Evolutionary conservation across 2,329 filamentous ascomycete species (phyloP).

Genomic region (Pseudogymnoascus sp.): DNA sequence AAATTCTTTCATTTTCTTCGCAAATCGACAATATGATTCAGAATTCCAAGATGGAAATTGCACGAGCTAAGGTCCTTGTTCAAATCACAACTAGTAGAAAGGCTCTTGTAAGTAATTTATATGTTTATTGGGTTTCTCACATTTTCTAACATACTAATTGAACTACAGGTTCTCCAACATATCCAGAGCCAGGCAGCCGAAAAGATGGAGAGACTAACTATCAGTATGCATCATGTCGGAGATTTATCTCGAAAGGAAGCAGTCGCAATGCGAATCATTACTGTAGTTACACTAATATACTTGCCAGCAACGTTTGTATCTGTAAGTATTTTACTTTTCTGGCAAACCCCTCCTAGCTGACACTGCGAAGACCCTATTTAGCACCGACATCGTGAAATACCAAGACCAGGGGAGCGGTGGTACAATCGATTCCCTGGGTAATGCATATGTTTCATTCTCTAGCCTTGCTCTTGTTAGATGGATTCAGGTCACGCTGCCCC

Average conservation of each 20-base stretch:
- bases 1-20: conserved; percentile 22
- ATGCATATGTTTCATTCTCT: conserved; percentile 22
- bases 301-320: conserved; percentile 32
- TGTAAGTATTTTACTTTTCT: conserved; percentile 15
- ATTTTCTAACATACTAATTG: too few relatives aligned
- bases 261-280: conserved; percentile 29
- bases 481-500: conserved; percentile 31
- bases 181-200: conserved; percentile 27
- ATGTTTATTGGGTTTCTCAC: too few relatives aligned
- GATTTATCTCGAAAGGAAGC: conserved; percentile 22
- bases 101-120: conserved; percentile 22
- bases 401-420: conserved; percentile 17
- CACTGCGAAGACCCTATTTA: conserved; percentile 30
- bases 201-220: conserved; percentile 24
- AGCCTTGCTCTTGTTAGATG: conserved; percentile 27
- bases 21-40: conserved; percentile 30
- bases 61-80: conserved; percentile 28
- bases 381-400: conserved; percentile 32
- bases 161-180: conserved; percentile 27
- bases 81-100: conserved; percentile 31
- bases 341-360: not conserved
- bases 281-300: conserved; percentile 28
- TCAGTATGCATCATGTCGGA: conserved; percentile 19
- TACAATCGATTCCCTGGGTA: not conserved
- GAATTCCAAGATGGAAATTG: conserved; percentile 31